These are phyloP conservation scores for Tremella fuciformis DNA, from an alignment of 768 basidiomycete species.

Conservation along the genomic window DNA sequence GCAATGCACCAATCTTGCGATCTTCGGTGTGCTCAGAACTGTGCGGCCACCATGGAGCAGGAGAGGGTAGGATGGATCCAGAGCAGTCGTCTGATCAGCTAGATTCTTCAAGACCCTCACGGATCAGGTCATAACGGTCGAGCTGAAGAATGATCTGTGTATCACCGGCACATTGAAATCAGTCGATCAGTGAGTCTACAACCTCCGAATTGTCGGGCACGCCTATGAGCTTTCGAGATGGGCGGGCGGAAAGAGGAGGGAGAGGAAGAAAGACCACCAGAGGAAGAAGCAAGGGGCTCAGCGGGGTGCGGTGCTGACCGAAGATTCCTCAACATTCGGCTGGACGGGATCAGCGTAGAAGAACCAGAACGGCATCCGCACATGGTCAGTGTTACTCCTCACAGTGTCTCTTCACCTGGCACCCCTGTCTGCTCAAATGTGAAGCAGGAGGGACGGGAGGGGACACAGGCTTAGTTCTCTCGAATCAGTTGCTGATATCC, in stretches of 20 bases:
- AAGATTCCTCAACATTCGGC: conserved; percentile 76
- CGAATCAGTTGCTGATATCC: background rate
- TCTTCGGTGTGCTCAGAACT: background rate
- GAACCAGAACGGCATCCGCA: conserved; percentile 94
- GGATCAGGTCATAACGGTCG: conserved; percentile 92
- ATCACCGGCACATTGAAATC: conserved; percentile 95
- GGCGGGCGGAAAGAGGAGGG: too few species aligned
- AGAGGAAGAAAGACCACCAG: too few species aligned
- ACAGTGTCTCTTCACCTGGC: background rate
- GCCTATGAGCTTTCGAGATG: too few species aligned
- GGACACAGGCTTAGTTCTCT: background rate
- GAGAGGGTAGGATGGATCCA: background rate
- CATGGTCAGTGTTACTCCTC: conserved; percentile 63
- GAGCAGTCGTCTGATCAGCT: background rate
- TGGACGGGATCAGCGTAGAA: conserved; percentile 87
- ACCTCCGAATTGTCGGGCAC: background rate
- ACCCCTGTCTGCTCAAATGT: background rate
- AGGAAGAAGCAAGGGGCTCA: too few species aligned
- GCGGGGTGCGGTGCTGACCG: background rate
- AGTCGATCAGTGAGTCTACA: conserved; percentile 83
- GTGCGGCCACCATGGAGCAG: background rate
- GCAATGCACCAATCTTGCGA: background rate
- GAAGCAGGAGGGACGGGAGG: background rate
- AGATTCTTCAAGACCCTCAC: conserved; percentile 99
- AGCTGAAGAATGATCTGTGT: conserved; percentile 97